Evolutionary conservation across 1,139 yeast genomes (phyloP).

Genomic region (Sugiyamaella sp.): DNA sequence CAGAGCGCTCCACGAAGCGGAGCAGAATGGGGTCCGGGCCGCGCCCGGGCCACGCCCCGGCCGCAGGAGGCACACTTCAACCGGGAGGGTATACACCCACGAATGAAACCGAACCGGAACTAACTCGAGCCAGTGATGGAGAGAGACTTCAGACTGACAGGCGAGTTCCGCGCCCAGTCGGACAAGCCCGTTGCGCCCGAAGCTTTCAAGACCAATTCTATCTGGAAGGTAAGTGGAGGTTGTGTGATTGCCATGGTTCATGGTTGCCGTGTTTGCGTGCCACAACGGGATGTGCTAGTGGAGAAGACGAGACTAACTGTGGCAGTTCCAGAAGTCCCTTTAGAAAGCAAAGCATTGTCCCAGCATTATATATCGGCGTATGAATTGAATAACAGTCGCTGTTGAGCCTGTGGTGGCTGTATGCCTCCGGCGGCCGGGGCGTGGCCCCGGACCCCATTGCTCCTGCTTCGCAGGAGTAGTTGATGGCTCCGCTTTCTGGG

Average conservation of each 20-base stretch:
- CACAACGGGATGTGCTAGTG: neutral
- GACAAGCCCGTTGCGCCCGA: slow-evolving; percentile 75
- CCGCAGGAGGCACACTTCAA: no score
- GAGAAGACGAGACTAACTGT: neutral
- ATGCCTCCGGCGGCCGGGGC: neutral
- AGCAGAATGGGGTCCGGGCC: no score
- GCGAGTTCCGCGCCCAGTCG: slow-evolving; percentile 68
- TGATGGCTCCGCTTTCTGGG: neutral
- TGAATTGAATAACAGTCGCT: neutral
- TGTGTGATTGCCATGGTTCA: no score
- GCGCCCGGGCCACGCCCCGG: no score
- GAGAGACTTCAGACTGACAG: slow-evolving; percentile 77
- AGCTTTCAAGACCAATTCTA: slow-evolving; percentile 60
- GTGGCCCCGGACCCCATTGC: no score
- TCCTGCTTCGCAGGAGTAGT: no score
- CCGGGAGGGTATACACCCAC: no score
- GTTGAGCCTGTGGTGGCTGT: no score
- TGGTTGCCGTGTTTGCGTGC: no score
- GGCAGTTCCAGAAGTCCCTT: slow-evolving; percentile 13
- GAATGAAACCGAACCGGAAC: neutral
- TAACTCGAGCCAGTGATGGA: slow-evolving; percentile 53
- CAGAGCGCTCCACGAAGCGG: no score
- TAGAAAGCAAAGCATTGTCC: neutral
- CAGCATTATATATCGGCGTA: slow-evolving; percentile 8
- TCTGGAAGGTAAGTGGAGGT: slow-evolving; percentile 44